These are phyloP conservation scores for Neospora caninum DNA, from an alignment of 169 alveolate species.

Conservation along the genomic window DNA sequence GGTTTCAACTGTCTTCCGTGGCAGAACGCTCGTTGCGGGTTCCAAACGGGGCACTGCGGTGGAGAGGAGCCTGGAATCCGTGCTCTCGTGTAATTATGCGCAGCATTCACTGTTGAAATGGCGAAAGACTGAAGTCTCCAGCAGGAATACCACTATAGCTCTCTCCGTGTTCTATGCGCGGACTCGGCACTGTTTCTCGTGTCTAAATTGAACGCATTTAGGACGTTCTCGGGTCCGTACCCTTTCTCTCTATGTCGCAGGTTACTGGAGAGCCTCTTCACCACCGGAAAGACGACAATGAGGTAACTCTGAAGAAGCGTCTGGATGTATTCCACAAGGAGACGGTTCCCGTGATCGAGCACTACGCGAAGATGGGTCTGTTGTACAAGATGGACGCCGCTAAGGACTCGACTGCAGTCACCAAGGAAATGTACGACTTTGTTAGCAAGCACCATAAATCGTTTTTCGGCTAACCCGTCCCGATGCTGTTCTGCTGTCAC, in stretches of 20 bases:
- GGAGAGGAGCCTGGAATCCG: no score
- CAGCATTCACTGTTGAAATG: no score
- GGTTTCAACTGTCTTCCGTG: no score
- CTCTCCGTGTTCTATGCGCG: no score
- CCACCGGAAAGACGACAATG: slow-evolving; percentile 84
- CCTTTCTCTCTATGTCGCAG: background rate
- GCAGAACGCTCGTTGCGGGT: no score
- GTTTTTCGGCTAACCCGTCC: slow-evolving; percentile 8
- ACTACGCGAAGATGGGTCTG: slow-evolving; percentile 74
- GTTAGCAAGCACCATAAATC: slow-evolving; percentile 44
- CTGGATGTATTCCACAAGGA: slow-evolving; percentile 72
- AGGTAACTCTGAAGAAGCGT: slow-evolving; percentile 75
- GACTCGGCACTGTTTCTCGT: no score
- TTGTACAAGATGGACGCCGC: slow-evolving; percentile 77
- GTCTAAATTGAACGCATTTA: no score
- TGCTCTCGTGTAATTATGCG: no score
- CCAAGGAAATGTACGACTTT: slow-evolving; percentile 51
- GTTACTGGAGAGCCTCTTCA: slow-evolving; percentile 83
- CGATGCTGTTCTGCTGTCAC: background rate
- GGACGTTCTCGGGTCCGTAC: no score
- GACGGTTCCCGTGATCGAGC: slow-evolving; percentile 83
- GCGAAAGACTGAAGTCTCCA: no score
- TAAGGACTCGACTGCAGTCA: slow-evolving; percentile 37
- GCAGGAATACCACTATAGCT: no score
- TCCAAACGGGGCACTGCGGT: no score